phyloP scores from a whole-genome alignment of 768 basidiomycete species.

The Boletus rubroflammeus region DNA sequence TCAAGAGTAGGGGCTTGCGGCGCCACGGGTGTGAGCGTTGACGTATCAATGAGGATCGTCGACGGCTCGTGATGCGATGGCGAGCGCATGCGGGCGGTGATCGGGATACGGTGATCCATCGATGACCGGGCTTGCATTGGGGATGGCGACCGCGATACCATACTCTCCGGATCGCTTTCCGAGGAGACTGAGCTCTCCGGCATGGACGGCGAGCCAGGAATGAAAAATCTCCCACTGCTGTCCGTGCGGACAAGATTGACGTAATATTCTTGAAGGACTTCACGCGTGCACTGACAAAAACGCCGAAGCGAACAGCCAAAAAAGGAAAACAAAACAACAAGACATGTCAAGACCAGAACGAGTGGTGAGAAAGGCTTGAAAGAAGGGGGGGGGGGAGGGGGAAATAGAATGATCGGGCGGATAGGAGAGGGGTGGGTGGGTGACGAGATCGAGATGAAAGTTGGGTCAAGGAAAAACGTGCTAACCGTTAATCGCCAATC shows the following conservation, averaged over 20 bases:
- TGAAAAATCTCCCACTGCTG: constrained; percentile 54
- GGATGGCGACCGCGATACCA: constrained; percentile 50
- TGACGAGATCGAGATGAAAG: constrained; percentile 5
- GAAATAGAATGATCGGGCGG: neutral
- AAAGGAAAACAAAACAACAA: neutral
- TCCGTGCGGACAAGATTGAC: constrained; percentile 88
- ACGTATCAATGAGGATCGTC: constrained; percentile 36
- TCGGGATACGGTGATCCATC: constrained; percentile 25
- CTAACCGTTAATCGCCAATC: constrained; percentile 95
- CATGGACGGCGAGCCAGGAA: constrained; percentile 40
- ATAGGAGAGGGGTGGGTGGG: constrained; percentile 4
- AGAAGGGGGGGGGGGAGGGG: neutral
- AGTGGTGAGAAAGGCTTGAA: constrained; percentile 5
- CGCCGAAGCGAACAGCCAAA: constrained; percentile 3
- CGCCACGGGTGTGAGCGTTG: constrained; percentile 39
- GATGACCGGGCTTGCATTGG: constrained; percentile 30
- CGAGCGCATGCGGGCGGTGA: constrained; percentile 22
- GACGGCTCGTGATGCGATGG: constrained; percentile 34
- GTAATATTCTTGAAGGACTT: constrained; percentile 91
- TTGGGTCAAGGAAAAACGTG: constrained; percentile 30
- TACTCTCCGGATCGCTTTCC: constrained; percentile 56
- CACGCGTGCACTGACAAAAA: constrained; percentile 71
- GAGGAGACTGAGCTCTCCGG: constrained; percentile 42
- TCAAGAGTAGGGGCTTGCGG: constrained; percentile 67
- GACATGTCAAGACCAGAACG: constrained; percentile 20